Evolutionary conservation across 306 rosid genomes (phyloP), one percentile per base, ranked within the genome.

Genomic region (Betula pendula): DNA sequence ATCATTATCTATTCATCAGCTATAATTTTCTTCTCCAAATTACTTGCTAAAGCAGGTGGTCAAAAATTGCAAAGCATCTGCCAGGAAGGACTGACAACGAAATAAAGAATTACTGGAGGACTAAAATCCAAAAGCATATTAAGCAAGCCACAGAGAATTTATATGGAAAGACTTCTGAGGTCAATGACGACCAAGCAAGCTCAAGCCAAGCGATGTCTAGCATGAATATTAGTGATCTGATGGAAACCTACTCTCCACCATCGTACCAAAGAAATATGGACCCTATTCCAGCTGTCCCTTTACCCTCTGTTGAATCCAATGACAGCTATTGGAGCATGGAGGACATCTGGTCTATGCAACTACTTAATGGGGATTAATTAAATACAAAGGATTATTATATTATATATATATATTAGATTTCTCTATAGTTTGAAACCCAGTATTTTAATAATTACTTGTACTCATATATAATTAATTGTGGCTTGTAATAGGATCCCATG

Each of bases 31-130:
- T 81, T 80, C 22, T 42, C 62, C 68, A 45, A 52, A 69, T 8
- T 2, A 77, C 45, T 70, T 44, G 71, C 45, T 22, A 24, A 50
- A 55, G 65, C 75, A 92, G 98, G 97, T 95, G 98, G 98, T 92
- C 98, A 67, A 95, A 90, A 87, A 92, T 95, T 31, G 98, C 98
- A 14, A 95, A 91, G 84, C 97, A 95, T 74, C 86, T 95, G 6
- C 98, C 98, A 0, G 98, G 98, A 84, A 84, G 98, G 80, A 95
- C 98, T 15, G 98, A 95, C 67, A 95, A 95, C 69, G 98, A 95
- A 79, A 95, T 95, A 27, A 95, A 95, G 84, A 95, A 95, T 75
- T 95, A 88, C 15, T 95, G 98, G 98, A 95, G 98, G 89, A 95
- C 98, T 2, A 88, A 96, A 82, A 95, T 95, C 51, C 98, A 95